phyloP scores from a whole-genome alignment of 108 stramenopile species.

The Fistulifera pelliculosa region DNA sequence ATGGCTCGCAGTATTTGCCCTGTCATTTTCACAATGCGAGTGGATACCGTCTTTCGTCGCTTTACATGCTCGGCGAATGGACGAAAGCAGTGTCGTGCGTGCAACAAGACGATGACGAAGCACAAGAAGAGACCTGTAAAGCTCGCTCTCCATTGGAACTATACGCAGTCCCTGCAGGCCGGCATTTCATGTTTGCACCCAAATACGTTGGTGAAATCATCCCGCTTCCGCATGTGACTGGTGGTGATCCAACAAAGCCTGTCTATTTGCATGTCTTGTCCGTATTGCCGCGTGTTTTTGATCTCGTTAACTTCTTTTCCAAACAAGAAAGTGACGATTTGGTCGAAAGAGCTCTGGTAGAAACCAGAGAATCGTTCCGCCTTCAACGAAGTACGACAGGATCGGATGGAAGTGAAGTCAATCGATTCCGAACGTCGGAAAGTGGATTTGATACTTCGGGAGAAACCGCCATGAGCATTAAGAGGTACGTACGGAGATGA shows the following conservation, averaged over 20 bases:
- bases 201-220: constrained; percentile 75
- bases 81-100: constrained; percentile 9
- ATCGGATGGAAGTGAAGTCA: constrained; percentile 45
- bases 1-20: background rate
- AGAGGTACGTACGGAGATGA: too few species aligned
- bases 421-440: constrained; percentile 60
- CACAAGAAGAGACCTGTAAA: constrained; percentile 8
- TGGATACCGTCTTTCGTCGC: constrained; percentile 26
- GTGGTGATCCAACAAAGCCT: background rate
- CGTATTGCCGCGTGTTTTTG: constrained; percentile 52
- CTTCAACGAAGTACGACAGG: constrained; percentile 79
- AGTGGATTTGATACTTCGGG: constrained; percentile 83
- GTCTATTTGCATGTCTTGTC: background rate
- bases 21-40: constrained; percentile 26
- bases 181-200: constrained; percentile 85
- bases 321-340: constrained; percentile 49
- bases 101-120: constrained; percentile 8
- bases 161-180: constrained; percentile 79
- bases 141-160: constrained; percentile 17
- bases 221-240: constrained; percentile 41
- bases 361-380: constrained; percentile 55
- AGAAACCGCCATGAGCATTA: constrained; percentile 47
- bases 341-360: constrained; percentile 52
- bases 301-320: constrained; percentile 59
- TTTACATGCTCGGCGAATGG: background rate